Evolutionary conservation across 2,329 filamentous ascomycete genomes (phyloP).

Genomic region (Dothiorella sarmentorum): DNA sequence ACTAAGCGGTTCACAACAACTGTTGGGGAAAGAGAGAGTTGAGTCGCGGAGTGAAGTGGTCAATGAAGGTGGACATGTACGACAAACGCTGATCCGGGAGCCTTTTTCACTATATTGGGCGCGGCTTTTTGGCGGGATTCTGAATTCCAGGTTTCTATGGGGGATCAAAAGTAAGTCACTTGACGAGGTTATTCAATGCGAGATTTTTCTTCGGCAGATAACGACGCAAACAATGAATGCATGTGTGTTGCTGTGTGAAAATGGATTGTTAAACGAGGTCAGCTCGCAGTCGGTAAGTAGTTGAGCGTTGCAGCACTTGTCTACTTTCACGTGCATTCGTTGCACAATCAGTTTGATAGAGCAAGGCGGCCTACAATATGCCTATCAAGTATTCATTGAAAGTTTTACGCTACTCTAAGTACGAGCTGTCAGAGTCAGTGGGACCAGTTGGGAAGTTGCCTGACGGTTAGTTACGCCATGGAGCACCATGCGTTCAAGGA

Average conservation of each 20-base stretch:
- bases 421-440: too few species aligned
- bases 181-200: not conserved
- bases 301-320: too few species aligned
- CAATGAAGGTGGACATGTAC: not conserved
- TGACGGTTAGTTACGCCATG: too few species aligned
- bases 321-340: not conserved
- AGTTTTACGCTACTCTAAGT: too few species aligned
- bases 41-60: not conserved
- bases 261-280: too few species aligned
- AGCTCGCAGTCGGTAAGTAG: not conserved
- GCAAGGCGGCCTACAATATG: too few species aligned
- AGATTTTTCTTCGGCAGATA: not conserved
- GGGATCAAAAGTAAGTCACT: slow-evolving; percentile 5
- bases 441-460: too few species aligned
- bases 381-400: too few species aligned
- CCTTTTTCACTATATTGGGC: slow-evolving; percentile 13
- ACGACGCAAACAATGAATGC: too few species aligned
- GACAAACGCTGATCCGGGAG: slow-evolving; percentile 13
- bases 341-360: not conserved
- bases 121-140: slow-evolving; percentile 11
- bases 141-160: slow-evolving; percentile 12
- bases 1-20: slow-evolving; percentile 11
- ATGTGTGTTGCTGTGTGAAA: too few species aligned
- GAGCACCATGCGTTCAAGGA: too few species aligned
- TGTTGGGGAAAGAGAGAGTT: not conserved